A percentile compares a stretch with the other conserved stretches of the same genome.
Evolutionary conservation across 306 rosid species (phyloP).

Genomic region (Vigna angularis): DNA sequence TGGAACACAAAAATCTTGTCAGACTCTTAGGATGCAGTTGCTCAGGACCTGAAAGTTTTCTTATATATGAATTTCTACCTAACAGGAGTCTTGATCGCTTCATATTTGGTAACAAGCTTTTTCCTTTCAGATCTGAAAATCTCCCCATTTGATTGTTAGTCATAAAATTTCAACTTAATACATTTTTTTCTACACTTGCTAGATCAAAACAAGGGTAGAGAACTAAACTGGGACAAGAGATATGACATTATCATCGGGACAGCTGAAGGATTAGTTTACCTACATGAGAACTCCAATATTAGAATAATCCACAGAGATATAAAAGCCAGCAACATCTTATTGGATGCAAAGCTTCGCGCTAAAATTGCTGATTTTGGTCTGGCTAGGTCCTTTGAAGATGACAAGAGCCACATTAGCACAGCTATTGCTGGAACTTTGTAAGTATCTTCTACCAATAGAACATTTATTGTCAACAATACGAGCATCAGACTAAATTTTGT

Average conservation of each 20-base stretch:
- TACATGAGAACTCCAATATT: conserved; percentile 67
- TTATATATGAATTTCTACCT: conserved; percentile 71
- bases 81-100: conserved; percentile 79
- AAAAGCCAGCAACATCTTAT: conserved; percentile 77
- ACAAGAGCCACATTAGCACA: conserved; percentile 82
- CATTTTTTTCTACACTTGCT: conserved; percentile 21
- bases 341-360: conserved; percentile 69
- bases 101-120: conserved; percentile 61
- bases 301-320: conserved; percentile 84
- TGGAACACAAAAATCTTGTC: conserved; percentile 76
- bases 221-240: conserved; percentile 77
- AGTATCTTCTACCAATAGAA: conserved; percentile 18
- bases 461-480: conserved; percentile 3
- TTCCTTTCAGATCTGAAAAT: background rate
- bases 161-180: background rate
- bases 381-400: conserved; percentile 79
- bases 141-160: background rate
- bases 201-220: conserved; percentile 60
- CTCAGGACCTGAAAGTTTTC: conserved; percentile 89
- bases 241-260: conserved; percentile 61
- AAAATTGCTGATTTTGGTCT: conserved; percentile 89
- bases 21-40: conserved; percentile 82
- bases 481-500: background rate
- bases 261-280: conserved; percentile 82
- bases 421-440: conserved; percentile 90